phyloP scores from a whole-genome alignment of 2,329 filamentous ascomycete species.

The Monilinia aucupariae region DNA sequence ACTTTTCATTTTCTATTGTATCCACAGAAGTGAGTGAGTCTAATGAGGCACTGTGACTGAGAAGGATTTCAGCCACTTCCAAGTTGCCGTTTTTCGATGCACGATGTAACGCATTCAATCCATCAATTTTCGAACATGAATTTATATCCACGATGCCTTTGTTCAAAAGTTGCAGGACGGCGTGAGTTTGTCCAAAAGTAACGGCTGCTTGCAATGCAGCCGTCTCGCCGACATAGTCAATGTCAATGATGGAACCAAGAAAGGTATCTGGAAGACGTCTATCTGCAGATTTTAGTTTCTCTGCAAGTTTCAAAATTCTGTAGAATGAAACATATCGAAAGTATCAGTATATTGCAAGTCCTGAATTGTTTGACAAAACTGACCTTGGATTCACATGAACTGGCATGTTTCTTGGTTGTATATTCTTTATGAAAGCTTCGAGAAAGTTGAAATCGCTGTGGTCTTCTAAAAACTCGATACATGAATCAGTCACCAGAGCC shows the following conservation, averaged over 20 bases:
- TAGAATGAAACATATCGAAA: not conserved
- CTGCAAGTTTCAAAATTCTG: not conserved
- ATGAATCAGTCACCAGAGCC: not conserved
- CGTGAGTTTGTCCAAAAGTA: not conserved
- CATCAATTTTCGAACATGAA: not conserved
- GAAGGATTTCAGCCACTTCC: not conserved
- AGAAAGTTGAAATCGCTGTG: not conserved
- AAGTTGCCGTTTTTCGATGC: not conserved
- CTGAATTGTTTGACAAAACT: not conserved
- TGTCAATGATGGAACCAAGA: not conserved
- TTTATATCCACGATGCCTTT: not conserved
- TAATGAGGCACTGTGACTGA: conserved; percentile 1
- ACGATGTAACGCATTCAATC: conserved; percentile 9
- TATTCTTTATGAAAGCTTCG: not conserved
- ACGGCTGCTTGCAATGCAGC: not conserved
- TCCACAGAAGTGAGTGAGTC: not conserved
- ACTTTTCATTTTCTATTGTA: not conserved
- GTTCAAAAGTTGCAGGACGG: not conserved
- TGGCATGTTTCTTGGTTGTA: not conserved
- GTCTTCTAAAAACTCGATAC: not conserved
- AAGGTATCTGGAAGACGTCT: not conserved
- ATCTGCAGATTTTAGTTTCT: not conserved
- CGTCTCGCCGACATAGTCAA: not conserved
- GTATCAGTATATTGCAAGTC: not conserved
- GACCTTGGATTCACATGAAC: not conserved